Evolutionary conservation across 352 stramenopile species (phyloP).

Genomic region (Elongisporangium undulatum): DNA sequence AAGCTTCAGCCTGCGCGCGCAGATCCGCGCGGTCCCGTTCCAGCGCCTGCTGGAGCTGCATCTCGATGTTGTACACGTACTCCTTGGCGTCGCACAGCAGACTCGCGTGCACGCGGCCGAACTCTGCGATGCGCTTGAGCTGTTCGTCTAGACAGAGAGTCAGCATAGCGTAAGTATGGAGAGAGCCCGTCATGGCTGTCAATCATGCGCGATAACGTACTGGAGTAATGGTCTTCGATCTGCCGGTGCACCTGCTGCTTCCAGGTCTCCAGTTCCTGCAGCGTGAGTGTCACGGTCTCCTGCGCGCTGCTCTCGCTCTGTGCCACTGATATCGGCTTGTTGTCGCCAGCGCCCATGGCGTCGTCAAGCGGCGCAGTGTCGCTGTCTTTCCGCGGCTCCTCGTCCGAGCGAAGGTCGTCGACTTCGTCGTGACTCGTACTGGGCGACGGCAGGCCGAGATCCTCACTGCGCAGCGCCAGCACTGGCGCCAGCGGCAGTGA

Average conservation of each 20-base stretch:
- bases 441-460: neutral
- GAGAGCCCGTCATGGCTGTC: neutral
- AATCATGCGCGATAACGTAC: conserved; percentile 36
- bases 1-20: conserved; percentile 44
- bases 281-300: conserved; percentile 35
- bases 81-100: conserved; percentile 63
- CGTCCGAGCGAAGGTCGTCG: conserved; percentile 2
- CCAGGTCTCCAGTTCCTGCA: conserved; percentile 59
- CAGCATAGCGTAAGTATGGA: neutral
- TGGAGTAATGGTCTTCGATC: conserved; percentile 64
- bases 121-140: conserved; percentile 74
- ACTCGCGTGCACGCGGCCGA: conserved; percentile 62
- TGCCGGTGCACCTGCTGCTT: conserved; percentile 52
- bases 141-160: conserved; percentile 44
- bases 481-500: neutral
- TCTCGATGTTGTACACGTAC: conserved; percentile 57
- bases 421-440: conserved; percentile 9
- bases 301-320: conserved; percentile 3
- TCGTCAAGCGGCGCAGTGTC: neutral
- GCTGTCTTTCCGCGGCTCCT: neutral
- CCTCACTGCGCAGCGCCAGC: neutral
- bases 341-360: neutral
- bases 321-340: conserved; percentile 8
- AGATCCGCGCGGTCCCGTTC: conserved; percentile 37
- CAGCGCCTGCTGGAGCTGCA: conserved; percentile 43